These are phyloP conservation scores for Lachnum nothofagi DNA, from an alignment of 2,329 filamentous ascomycete species.

Conservation along the genomic window DNA sequence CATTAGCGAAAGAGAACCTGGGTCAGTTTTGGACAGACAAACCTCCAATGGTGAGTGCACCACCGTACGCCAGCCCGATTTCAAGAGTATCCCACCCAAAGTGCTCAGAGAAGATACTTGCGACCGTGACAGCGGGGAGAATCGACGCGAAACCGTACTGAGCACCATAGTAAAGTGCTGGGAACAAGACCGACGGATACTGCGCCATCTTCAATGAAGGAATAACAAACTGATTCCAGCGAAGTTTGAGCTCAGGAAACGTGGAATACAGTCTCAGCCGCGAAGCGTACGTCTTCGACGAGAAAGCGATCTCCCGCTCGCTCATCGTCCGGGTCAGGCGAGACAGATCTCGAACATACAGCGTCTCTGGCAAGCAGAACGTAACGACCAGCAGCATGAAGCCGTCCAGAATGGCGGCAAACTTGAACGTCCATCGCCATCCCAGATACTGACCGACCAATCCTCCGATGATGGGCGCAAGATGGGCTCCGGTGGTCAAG, in stretches of 20 bases:
- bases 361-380: constrained; percentile 31
- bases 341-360: constrained; percentile 22
- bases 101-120: constrained; percentile 29
- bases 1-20: neutral
- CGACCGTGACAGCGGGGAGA: constrained; percentile 32
- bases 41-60: constrained; percentile 28
- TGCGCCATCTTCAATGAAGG: constrained; percentile 28
- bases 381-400: constrained; percentile 26
- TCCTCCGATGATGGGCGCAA: constrained; percentile 60
- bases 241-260: constrained; percentile 8
- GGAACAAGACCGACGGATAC: constrained; percentile 32
- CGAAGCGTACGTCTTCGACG: constrained; percentile 3
- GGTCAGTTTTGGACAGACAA: constrained; percentile 1
- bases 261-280: constrained; percentile 4
- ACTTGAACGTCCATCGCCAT: constrained; percentile 65
- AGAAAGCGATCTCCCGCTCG: constrained; percentile 5
- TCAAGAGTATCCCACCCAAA: constrained; percentile 32
- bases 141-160: constrained; percentile 33
- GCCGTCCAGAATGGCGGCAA: constrained; percentile 28
- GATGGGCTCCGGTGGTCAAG: constrained; percentile 28
- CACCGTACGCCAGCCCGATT: constrained; percentile 31
- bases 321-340: constrained; percentile 2
- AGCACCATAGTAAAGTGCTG: constrained; percentile 31
- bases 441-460: constrained; percentile 70
- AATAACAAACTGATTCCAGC: constrained; percentile 23